Evolutionary conservation across 495 filamentous ascomycete species (phyloP), one percentile per base, ranked within the genome.

Genomic region (Astrothelium subdiscretum): DNA sequence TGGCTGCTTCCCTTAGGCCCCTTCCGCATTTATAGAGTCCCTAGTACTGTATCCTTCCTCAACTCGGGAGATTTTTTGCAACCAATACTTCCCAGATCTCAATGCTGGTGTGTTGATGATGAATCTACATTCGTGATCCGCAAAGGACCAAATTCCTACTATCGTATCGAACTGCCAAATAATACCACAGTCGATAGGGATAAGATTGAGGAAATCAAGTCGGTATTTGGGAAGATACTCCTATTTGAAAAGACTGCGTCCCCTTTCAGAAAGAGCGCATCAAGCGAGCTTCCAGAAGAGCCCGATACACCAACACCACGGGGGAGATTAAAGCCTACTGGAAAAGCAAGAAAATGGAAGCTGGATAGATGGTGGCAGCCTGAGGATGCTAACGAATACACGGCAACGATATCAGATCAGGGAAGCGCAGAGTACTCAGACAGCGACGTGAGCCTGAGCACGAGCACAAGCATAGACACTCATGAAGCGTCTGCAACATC

Each of bases 41-140:
- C 88, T 6, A 87, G 88, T 11, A 84, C 89, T 48, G 87, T 92
- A 0, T 87, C 87, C 20, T 96, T 96, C 70, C 80, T 96, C 11
- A 90, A 86, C 73, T 95, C 89, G 66, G 88, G 89, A 61, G 78
- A 80, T 65, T 83, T 89, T 31, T 81, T 95, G 11, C 88, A 89
- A 66, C 85, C 91, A 52, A 92, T 96, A 51, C 71, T 96, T 40
- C 87, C 89, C 11, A 94, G 88, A 72, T 92, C 88, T 22, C 89
- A 94, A 70, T 94, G 85, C 64, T 96, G 91, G 91, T 94, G 88
- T 73, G 89, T 96, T 24, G 89, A 95, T 70, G 87, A 87, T 51
- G 83, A 85, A 42, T 86, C 85, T 38, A 91, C 85, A 63, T 95
- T 94, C 67, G 87, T 94, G 5, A 68, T 96, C 63, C 86, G 89